Percentiles rank a stretch among this genome's conserved stretches.
phyloP scores from a whole-genome alignment of 139 green algal species.

The Picochlorum sp. region DNA sequence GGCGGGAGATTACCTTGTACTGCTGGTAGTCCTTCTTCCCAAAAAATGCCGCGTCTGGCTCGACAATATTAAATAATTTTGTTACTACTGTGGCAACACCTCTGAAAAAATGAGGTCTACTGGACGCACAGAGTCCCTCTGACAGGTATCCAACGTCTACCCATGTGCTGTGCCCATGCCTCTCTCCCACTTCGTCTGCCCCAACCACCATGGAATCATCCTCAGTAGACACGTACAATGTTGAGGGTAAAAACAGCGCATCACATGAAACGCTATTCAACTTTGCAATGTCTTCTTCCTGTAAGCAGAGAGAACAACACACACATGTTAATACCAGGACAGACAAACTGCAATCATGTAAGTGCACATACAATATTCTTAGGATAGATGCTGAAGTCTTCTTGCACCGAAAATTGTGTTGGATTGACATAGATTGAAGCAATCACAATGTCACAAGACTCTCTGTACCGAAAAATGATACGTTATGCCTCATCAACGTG shows the following conservation, averaged over 20 bases:
- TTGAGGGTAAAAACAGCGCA: slow-evolving; percentile 60
- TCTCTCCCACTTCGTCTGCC: slow-evolving; percentile 5
- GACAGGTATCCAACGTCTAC: slow-evolving; percentile 72
- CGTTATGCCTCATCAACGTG: not conserved
- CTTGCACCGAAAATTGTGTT: slow-evolving; percentile 72
- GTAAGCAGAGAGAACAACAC: not conserved
- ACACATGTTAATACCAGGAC: slow-evolving; percentile 10
- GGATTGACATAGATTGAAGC: slow-evolving; percentile 98
- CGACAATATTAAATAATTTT: slow-evolving; percentile 97
- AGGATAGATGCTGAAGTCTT: slow-evolving; percentile 96
- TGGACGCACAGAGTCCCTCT: slow-evolving; percentile 68
- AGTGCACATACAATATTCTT: slow-evolving; percentile 39
- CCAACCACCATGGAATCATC: slow-evolving; percentile 54
- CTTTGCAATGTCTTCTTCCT: slow-evolving; percentile 66
- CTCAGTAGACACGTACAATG: slow-evolving; percentile 12
- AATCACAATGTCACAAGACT: slow-evolving; percentile 72
- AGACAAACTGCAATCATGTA: not conserved
- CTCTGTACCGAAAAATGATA: slow-evolving; percentile 31
- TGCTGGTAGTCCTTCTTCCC: slow-evolving; percentile 98
- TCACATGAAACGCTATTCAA: slow-evolving; percentile 52
- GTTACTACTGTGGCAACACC: slow-evolving; percentile 91
- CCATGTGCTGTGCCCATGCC: slow-evolving; percentile 69
- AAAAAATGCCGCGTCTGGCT: slow-evolving; percentile 93
- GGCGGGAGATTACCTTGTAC: slow-evolving; percentile 72
- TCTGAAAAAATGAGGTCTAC: slow-evolving; percentile 92